phyloP scores from a whole-genome alignment of 441 rosid species.

The Breynia disticha region DNA sequence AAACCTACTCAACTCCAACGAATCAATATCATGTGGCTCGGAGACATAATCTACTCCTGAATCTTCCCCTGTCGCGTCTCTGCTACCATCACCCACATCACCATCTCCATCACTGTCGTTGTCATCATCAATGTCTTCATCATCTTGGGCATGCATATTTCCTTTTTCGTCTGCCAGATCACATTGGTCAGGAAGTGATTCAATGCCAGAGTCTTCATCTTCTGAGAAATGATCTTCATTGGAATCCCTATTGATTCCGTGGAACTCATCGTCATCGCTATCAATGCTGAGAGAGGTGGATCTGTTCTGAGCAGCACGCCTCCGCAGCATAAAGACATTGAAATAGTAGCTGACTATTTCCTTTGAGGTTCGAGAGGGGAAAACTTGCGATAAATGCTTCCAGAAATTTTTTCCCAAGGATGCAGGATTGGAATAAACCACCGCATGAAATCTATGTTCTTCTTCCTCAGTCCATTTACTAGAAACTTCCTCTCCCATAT shows the following conservation, averaged over 20 bases:
- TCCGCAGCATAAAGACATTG: constrained; percentile 44
- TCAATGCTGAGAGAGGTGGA: constrained; percentile 35
- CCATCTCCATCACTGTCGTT: constrained; percentile 22
- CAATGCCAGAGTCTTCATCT: constrained; percentile 24
- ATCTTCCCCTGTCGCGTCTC: constrained; percentile 22
- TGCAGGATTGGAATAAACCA: constrained; percentile 35
- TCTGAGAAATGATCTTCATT: constrained; percentile 20
- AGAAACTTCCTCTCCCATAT: constrained; percentile 46
- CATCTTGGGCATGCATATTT: constrained; percentile 22
- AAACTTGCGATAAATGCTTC: constrained; percentile 31
- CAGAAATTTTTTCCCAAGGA: constrained; percentile 40
- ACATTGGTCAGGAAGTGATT: constrained; percentile 28
- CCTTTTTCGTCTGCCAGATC: constrained; percentile 18
- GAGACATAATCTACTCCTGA: constrained; percentile 20
- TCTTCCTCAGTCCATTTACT: constrained; percentile 40
- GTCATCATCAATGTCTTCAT: constrained; percentile 16
- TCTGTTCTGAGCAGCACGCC: constrained; percentile 43
- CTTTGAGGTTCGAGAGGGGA: constrained; percentile 30
- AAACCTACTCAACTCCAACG: constrained; percentile 13
- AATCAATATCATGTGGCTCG: constrained; percentile 7
- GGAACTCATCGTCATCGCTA: constrained; percentile 50
- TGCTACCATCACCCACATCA: constrained; percentile 21
- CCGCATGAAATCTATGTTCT: constrained; percentile 28
- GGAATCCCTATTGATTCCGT: constrained; percentile 17
- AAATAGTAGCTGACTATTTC: constrained; percentile 48